Base-by-base conservation (phyloP, 768 basidiomycete genomes). In the Boletus fagicola region DNA sequence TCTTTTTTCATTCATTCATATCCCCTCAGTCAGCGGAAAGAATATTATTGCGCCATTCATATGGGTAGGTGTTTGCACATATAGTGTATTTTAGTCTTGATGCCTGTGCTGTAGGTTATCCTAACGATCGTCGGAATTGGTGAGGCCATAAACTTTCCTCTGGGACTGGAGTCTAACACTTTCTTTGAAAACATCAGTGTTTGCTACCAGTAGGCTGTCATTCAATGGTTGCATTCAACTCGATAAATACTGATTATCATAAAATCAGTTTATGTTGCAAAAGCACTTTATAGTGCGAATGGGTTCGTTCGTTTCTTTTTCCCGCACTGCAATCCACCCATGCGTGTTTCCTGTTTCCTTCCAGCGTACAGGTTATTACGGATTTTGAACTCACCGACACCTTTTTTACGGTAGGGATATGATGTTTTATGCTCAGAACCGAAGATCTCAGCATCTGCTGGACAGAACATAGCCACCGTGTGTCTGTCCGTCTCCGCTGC, bases 41-140 rank as follows among this genome's bases (percentile, higher is more conserved):
- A 28, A 7, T 5, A 28, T 28, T 28, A 7, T 28, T 28, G 6
- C 28, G 28, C 28, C 28, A 28, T 1, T 28, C 28, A 7, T 44
- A 48, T 62, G 55, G 48, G 61, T 62, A 45, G 46, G 10, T 1
- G 5, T 46, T 11, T 46, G 4, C 33, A 24, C 24, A 26, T 2
- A 5, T 24, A 7, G 16, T 5, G 3, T 5, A 8, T 20, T 16
- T 11, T 13, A 10, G 13, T 26, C 10, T 30, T 48, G 30, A 36
- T 31, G 12, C 30, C 5, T 39, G 11, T 16, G 30, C 18, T 35
- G 3, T 22, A 64, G 63, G 18, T 6, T n/a, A 1, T 24, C 13
- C 50, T 64, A 2, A 49, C 42, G 1, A 9, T 43, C 11, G 8
- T 31, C 5, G 35, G 57, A n/a, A 11, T 63, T 5, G 64, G 64